Conservation (phyloP, 345 rosid species). For the Euclidium syriacum region DNA sequence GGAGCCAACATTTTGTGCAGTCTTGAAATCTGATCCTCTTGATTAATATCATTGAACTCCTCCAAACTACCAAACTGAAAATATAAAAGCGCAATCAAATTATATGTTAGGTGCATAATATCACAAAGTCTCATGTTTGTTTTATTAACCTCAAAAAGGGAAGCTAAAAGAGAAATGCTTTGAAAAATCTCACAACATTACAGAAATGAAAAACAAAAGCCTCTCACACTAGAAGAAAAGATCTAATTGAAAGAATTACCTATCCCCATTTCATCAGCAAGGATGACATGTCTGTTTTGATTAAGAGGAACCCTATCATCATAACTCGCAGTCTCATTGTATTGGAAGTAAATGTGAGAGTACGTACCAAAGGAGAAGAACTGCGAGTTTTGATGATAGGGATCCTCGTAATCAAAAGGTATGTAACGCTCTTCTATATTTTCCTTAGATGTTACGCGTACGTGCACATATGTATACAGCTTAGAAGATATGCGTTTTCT, state of each 20-base stretch:
- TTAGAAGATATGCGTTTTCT: constrained; percentile 47
- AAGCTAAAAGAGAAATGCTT: constrained; percentile 86
- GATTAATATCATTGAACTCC: constrained; percentile 77
- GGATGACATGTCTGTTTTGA: constrained; percentile 80
- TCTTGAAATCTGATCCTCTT: constrained; percentile 80
- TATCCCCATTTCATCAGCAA: constrained; percentile 95
- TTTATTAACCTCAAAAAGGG: constrained; percentile 62
- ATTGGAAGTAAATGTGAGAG: too few species aligned
- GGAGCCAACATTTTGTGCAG: constrained; percentile 90
- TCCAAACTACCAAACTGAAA: constrained; percentile 79
- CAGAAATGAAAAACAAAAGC: not conserved
- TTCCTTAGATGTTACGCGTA: constrained; percentile 68
- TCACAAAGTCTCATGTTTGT: constrained; percentile 95
- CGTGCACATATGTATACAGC: constrained; percentile 63
- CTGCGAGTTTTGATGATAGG: too few species aligned
- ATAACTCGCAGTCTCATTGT: too few species aligned
- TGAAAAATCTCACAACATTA: constrained; percentile 31
- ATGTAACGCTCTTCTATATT: constrained; percentile 41
- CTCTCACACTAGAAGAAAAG: not conserved
- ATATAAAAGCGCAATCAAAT: constrained; percentile 17
- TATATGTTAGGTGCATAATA: constrained; percentile 21
- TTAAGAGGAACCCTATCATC: constrained; percentile 76
- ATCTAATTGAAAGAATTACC: constrained; percentile 42
- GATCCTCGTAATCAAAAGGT: too few species aligned
- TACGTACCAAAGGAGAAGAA: too few species aligned